Conservation (phyloP, 805 yeast species). For the Sungouiozyma ichnusensis region DNA sequence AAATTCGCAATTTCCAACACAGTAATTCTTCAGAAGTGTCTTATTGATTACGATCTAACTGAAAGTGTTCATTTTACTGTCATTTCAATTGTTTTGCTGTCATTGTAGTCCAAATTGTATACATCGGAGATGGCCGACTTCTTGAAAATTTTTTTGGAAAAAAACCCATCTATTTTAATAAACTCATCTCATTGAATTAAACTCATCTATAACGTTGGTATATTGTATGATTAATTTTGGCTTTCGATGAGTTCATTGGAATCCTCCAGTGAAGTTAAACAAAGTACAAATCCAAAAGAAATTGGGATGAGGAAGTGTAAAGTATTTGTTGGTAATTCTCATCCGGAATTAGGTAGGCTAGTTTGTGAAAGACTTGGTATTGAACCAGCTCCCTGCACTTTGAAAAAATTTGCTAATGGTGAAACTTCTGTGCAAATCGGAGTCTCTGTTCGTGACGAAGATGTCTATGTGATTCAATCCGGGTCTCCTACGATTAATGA, state of each 20-base stretch:
- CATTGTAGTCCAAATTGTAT: neutral
- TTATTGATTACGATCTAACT: no score
- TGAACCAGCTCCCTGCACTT: constrained; percentile 84
- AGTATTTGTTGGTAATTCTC: constrained; percentile 92
- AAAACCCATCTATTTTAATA: neutral
- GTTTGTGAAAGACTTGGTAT: constrained; percentile 89
- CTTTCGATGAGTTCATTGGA: neutral
- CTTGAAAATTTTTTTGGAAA: neutral
- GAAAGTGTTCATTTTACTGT: no score
- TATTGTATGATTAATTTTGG: neutral
- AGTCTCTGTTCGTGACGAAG: constrained; percentile 92
- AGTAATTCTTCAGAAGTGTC: no score
- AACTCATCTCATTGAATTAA: neutral
- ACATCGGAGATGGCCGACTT: neutral
- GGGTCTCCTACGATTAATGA: constrained; percentile 85
- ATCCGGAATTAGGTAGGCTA: constrained; percentile 83
- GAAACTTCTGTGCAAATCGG: constrained; percentile 96
- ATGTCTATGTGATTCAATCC: constrained; percentile 85
- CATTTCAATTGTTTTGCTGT: no score
- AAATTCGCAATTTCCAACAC: no score
- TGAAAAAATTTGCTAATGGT: constrained; percentile 91
- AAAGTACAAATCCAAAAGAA: neutral
- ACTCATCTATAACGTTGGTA: neutral
- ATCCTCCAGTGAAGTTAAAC: neutral
- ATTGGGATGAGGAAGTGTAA: constrained; percentile 85